These are phyloP conservation scores for Truncatella angustata DNA, from an alignment of 2,329 filamentous ascomycete genomes.

Conservation along the genomic window DNA sequence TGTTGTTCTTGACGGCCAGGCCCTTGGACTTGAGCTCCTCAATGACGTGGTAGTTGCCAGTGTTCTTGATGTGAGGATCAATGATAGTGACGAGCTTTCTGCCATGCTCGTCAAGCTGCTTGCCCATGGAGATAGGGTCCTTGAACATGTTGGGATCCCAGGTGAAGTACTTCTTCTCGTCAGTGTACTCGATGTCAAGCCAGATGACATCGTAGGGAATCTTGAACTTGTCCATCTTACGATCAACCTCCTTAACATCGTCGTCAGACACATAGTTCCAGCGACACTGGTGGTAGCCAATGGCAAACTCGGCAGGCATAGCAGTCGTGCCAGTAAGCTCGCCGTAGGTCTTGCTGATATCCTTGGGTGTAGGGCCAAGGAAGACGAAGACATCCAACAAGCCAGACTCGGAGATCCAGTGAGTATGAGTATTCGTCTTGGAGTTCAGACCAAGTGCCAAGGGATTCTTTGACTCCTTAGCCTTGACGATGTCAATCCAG, in stretches of 20 bases:
- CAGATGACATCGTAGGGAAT: slow-evolving; percentile 99
- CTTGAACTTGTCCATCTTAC: slow-evolving; percentile 90
- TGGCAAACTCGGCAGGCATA: slow-evolving; percentile 86
- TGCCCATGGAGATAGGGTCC: slow-evolving; percentile 81
- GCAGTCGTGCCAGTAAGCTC: slow-evolving; percentile 90
- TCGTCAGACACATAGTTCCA: slow-evolving; percentile 99
- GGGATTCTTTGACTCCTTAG: slow-evolving; percentile 70
- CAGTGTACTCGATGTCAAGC: slow-evolving; percentile 97
- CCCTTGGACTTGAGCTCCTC: slow-evolving; percentile 82
- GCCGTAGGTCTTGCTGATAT: slow-evolving; percentile 78
- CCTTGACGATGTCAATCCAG: slow-evolving; percentile 92
- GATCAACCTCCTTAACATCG: slow-evolving; percentile 93
- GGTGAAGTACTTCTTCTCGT: slow-evolving; percentile 97
- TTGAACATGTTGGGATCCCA: slow-evolving; percentile 90
- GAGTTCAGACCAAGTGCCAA: slow-evolving; percentile 68
- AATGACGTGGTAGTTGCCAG: slow-evolving; percentile 71
- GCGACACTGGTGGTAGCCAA: slow-evolving; percentile 95
- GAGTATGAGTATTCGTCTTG: slow-evolving; percentile 78
- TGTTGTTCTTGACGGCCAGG: slow-evolving; percentile 85
- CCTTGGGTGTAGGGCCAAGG: slow-evolving; percentile 80
- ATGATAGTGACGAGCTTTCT: slow-evolving; percentile 93
- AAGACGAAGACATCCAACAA: slow-evolving; percentile 92
- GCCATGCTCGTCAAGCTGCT: slow-evolving; percentile 80
- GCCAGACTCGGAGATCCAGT: slow-evolving; percentile 95
- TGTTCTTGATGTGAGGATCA: slow-evolving; percentile 97